Percentiles rank a stretch among this genome's conserved stretches.
Conservation (phyloP, 176 grass and related monocot genomes). For the Raddia guianensis region DNA sequence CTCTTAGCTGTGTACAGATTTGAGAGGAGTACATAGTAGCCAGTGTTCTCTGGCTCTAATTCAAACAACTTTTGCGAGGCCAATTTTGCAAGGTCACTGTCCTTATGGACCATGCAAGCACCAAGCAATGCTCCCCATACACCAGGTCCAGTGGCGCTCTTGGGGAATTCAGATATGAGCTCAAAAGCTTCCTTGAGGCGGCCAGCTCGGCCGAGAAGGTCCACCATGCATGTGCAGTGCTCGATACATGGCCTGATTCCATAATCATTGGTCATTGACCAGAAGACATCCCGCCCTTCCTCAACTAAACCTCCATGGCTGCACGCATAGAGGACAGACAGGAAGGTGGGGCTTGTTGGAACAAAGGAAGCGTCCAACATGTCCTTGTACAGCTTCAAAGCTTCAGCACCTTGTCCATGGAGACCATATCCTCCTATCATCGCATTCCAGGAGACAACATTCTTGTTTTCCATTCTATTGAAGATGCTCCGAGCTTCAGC, state of each 20-base stretch:
- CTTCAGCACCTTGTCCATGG: constrained; percentile 69
- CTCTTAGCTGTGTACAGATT: constrained; percentile 77
- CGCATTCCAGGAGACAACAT: constrained; percentile 78
- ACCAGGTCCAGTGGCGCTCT: constrained; percentile 48
- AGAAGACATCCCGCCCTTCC: constrained; percentile 62
- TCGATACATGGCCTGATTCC: constrained; percentile 53
- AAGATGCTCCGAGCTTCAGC: constrained; percentile 67
- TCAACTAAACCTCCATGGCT: constrained; percentile 78
- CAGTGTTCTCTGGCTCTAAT: constrained; percentile 57
- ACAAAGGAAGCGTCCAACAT: constrained; percentile 58
- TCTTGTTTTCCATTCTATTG: constrained; percentile 65
- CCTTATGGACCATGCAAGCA: constrained; percentile 74
- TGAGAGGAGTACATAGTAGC: constrained; percentile 76
- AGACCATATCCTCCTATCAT: constrained; percentile 85
- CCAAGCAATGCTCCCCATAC: constrained; percentile 89
- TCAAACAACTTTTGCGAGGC: constrained; percentile 61
- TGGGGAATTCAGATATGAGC: constrained; percentile 75
- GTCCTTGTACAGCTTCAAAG: constrained; percentile 64
- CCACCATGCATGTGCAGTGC: constrained; percentile 92
- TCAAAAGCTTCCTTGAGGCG: constrained; percentile 61
- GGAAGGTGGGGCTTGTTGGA: constrained; percentile 71
- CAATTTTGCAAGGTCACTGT: constrained; percentile 69
- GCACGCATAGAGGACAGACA: constrained; percentile 74
- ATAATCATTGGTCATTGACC: constrained; percentile 53
- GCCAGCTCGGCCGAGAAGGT: constrained; percentile 80